Conservation (phyloP, 2,329 filamentous ascomycete species). For the Curvularia spicifera region DNA sequence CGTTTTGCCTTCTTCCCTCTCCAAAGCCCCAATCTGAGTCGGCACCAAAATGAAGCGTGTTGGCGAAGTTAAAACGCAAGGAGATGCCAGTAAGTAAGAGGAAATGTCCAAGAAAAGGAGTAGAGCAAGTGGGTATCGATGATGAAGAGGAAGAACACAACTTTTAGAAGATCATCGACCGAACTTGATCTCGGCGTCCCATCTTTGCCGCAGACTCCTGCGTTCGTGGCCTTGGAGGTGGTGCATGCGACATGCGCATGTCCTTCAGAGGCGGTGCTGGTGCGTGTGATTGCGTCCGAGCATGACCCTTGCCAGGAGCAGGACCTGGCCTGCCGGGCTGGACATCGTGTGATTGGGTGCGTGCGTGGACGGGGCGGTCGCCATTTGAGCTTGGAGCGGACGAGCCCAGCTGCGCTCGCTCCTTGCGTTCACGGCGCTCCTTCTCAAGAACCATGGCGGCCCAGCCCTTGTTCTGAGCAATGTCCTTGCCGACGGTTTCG, state of each 20-base stretch:
- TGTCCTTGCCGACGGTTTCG: constrained; percentile 69
- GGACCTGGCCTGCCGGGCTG: constrained; percentile 27
- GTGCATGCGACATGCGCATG: constrained; percentile 33
- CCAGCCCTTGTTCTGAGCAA: constrained; percentile 62
- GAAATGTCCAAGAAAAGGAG: constrained; percentile 28
- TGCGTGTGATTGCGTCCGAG: constrained; percentile 42
- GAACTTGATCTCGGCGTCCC: constrained; percentile 49
- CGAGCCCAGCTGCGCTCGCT: constrained; percentile 31
- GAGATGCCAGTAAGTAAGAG: constrained; percentile 35
- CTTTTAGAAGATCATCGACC: constrained; percentile 51
- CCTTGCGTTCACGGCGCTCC: constrained; percentile 46
- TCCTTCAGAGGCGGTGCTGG: constrained; percentile 43
- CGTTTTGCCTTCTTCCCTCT: constrained; percentile 14
- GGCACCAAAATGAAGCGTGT: constrained; percentile 23
- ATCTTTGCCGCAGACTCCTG: constrained; percentile 31
- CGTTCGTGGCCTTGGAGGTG: constrained; percentile 41
- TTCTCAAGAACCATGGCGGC: constrained; percentile 64
- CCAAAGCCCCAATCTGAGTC: constrained; percentile 34
- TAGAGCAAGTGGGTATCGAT: constrained; percentile 30
- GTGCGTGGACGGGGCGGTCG: constrained; percentile 33
- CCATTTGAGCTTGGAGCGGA: constrained; percentile 27
- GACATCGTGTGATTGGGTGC: constrained; percentile 43
- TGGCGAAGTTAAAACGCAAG: constrained; percentile 35
- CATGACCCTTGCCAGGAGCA: constrained; percentile 43
- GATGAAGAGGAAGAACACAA: constrained; percentile 24